Evolutionary conservation across 2,329 filamentous ascomycete species (phyloP), one percentile per base, ranked within the genome.

Genomic region (Sporothrix luriei): DNA sequence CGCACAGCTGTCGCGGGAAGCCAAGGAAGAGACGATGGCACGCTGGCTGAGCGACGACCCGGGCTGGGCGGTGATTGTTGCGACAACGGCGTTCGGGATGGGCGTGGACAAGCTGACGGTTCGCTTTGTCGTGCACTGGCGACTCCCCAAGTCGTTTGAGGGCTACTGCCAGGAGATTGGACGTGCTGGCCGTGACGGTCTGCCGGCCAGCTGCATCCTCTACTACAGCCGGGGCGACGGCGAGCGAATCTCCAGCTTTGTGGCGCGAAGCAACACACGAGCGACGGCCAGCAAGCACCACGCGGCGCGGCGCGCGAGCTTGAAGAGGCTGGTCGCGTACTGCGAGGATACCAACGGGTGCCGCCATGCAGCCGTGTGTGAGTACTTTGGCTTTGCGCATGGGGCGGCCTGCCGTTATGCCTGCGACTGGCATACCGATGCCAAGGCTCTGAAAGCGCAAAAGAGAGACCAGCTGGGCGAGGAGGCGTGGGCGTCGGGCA

Each of bases 41-140:
- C 85, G 86, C 21, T 94, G 91, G 91, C 88, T 93, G 59, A 84
- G 85, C 68, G 91, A 92, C 77, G 85, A 87, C 68, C 84, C 86
- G 33, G 91, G 91, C 0, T 97, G 95, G 80, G 93, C 95, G 77
- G 88, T 98, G 64, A 94, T 98, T 71, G 93, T 97, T 38, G 94
- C 94, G 1, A 98, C 94, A 0, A 98, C 93, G 1, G 94, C 94
- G 0, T 98, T 98, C 76, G 94, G 94, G 2, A 98, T 98, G 94
- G 94, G 94, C 33, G 97, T 98, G 73, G 94, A 98, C 79, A 97
- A 97, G 79, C 89, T 95, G 67, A 91, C 97, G 74, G 94, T 98
- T 13, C 91, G 94, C 2, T 97, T 97, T 75, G 94, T 98, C 0
- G 89, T 95, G 1, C 94, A 98, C 79, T 98, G 94, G 93, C 91